Evolutionary conservation across 1,139 yeast species (phyloP).

Genomic region (Meyerozyma smithsonii): DNA sequence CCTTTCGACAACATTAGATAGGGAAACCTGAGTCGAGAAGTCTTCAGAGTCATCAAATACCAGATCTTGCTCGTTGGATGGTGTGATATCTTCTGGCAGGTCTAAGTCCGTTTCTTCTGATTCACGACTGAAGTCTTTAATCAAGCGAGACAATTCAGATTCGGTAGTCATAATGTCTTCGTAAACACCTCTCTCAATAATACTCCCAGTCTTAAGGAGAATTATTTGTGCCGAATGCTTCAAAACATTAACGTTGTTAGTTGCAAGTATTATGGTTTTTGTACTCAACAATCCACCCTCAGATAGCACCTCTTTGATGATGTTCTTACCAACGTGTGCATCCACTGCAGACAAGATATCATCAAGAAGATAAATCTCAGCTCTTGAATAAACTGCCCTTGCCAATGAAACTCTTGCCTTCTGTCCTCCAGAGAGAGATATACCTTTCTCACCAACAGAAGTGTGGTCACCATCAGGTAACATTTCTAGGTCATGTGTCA

Average conservation of each 20-base stretch:
- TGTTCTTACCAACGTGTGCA: slow-evolving; percentile 22
- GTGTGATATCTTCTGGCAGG: not conserved
- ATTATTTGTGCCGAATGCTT: slow-evolving; percentile 30
- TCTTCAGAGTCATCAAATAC: not conserved
- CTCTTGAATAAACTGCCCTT: slow-evolving; percentile 21
- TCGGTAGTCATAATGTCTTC: slow-evolving; percentile 18
- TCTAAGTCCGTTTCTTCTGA: slow-evolving; percentile 9
- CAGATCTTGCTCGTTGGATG: not conserved
- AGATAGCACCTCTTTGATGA: slow-evolving; percentile 19
- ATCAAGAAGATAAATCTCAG: slow-evolving; percentile 20
- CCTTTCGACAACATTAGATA: not conserved
- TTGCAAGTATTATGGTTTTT: slow-evolving; percentile 25
- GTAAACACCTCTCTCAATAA: slow-evolving; percentile 27
- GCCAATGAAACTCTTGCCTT: slow-evolving; percentile 25
- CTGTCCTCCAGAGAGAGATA: slow-evolving; percentile 24
- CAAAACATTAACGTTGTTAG: slow-evolving; percentile 24
- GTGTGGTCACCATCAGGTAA: slow-evolving; percentile 23
- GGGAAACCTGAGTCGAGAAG: too few relatives aligned
- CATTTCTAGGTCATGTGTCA: slow-evolving; percentile 16
- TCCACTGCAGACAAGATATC: slow-evolving; percentile 24
- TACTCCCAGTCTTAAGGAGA: slow-evolving; percentile 22
- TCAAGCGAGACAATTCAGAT: slow-evolving; percentile 20
- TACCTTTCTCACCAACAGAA: slow-evolving; percentile 24
- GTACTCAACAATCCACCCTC: slow-evolving; percentile 21
- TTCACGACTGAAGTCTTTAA: slow-evolving; percentile 22